Base-by-base conservation (phyloP, 805 yeast genomes). In the Candida tallmaniae region DNA sequence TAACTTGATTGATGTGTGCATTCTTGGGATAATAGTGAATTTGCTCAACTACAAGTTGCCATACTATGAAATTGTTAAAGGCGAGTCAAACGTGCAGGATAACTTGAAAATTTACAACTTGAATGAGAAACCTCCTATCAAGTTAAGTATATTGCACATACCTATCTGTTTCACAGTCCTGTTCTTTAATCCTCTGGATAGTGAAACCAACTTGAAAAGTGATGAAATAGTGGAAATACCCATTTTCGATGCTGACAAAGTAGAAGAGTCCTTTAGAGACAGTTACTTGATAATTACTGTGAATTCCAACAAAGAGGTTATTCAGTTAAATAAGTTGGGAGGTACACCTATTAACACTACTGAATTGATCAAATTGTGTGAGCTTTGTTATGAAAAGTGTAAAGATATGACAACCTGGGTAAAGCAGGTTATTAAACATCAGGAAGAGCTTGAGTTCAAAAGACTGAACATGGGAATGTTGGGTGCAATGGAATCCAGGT, bases 151-250 rank as follows among this genome's bases (percentile, higher is more conserved):
- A 6, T 61, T 93, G 40, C 97, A 93, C 54, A 75, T 87, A 3
- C 98, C 98, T 1, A 74, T 90, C 29, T 87, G 96, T 58, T 78
- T 87, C 4, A 82, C 95, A 0, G 89, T 84, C 60, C 81, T 87
- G n/a, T 84, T 90, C 50, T 87, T 76, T 65, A 82, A 84, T 46
- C 82, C 85, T 4, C 58, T 40, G 12, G 79, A 71, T 31, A 68
- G 70, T 23, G 89, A 80, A 43, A 79, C 77, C 48, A 82, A 80
- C 49, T 74, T 82, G 40, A 82, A 81, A 53, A 87, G 88, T 34
- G 80, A 74, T 14, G 59, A 65, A 21, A 73, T 72, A 42, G 62
- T 55, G 25, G 86, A 83, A 47, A 68, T 82, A 17, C 71, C 78
- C 9, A 56, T 87, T 4, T 65, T 84, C 19, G 98, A 90, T 59